Evolutionary conservation across 2,329 filamentous ascomycete species (phyloP).

Genomic region (Phaeomoniella chlamydospora): DNA sequence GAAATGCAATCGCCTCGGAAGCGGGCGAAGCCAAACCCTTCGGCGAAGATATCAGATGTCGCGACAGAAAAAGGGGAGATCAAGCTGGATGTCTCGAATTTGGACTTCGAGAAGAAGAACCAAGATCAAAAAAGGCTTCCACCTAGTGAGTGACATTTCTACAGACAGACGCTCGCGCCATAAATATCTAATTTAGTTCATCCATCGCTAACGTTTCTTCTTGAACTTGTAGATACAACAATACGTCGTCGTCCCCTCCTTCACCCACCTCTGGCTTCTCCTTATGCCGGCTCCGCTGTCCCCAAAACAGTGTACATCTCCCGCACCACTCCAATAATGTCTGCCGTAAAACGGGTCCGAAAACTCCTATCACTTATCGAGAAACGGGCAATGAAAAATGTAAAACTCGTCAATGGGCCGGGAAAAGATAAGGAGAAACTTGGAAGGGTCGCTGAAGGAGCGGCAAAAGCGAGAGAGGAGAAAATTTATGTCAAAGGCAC

Average conservation of each 20-base stretch:
- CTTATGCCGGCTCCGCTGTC: conserved; percentile 31
- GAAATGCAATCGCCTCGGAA: too few species aligned
- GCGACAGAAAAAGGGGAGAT: too few species aligned
- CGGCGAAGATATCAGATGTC: too few species aligned
- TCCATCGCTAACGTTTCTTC: too few species aligned
- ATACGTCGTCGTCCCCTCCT: conserved; percentile 43
- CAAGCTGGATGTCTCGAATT: too few species aligned
- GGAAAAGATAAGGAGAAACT: conserved; percentile 14
- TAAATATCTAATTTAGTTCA: too few species aligned
- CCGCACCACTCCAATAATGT: conserved; percentile 39
- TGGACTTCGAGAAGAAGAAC: not conserved
- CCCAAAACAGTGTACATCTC: conserved; percentile 45
- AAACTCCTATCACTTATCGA: conserved; percentile 37
- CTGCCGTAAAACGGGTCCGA: conserved; percentile 44
- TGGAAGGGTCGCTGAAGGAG: conserved; percentile 15
- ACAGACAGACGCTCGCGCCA: too few species aligned
- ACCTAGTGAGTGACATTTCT: too few species aligned
- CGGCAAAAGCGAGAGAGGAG: conserved; percentile 24
- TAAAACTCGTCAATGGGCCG: conserved; percentile 17
- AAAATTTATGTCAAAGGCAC: conserved; percentile 44
- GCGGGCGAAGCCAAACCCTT: too few species aligned
- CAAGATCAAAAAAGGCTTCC: not conserved
- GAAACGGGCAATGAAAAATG: conserved; percentile 32
- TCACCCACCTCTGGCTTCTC: conserved; percentile 38
- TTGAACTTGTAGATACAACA: conserved; percentile 29